Conservation (phyloP, 164 flowering plant species). For the Stephania japonica region DNA sequence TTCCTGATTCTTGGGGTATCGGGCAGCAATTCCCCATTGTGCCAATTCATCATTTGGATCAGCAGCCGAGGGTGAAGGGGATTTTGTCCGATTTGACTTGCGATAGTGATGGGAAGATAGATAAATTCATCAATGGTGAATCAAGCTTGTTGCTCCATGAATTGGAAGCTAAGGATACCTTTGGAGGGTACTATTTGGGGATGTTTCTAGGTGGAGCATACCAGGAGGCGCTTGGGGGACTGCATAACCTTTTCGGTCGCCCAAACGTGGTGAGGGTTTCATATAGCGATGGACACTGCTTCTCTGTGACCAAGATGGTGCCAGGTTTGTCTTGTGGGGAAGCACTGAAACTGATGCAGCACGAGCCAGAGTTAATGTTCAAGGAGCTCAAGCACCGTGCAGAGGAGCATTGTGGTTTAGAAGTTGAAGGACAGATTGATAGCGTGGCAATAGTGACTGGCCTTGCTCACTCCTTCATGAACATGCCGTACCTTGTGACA, state of each 20-base stretch:
- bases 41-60: constrained; percentile 77
- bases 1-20: constrained; percentile 96
- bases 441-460: constrained; percentile 38
- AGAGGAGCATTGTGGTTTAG: constrained; percentile 38
- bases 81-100: constrained; percentile 89
- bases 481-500: constrained; percentile 67
- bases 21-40: constrained; percentile 87
- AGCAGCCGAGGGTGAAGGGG: constrained; percentile 65
- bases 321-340: constrained; percentile 79
- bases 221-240: constrained; percentile 97
- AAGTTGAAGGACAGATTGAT: constrained; percentile 13
- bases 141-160: constrained; percentile 83
- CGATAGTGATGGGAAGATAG: constrained; percentile 95
- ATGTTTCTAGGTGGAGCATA: constrained; percentile 99
- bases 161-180: constrained; percentile 30
- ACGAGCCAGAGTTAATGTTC: constrained; percentile 97
- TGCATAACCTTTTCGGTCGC: constrained; percentile 94
- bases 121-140: constrained; percentile 88
- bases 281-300: constrained; percentile 84
- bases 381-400: constrained; percentile 82
- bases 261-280: constrained; percentile 85
- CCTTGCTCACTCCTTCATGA: constrained; percentile 61
- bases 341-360: constrained; percentile 92
- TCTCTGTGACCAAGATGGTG: constrained; percentile 76
- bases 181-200: constrained; percentile 62